Evolutionary conservation across 2,329 filamentous ascomycete species (phyloP), one percentile per base, ranked within the genome.

Genomic region (Aspergillus pseudoterreus): DNA sequence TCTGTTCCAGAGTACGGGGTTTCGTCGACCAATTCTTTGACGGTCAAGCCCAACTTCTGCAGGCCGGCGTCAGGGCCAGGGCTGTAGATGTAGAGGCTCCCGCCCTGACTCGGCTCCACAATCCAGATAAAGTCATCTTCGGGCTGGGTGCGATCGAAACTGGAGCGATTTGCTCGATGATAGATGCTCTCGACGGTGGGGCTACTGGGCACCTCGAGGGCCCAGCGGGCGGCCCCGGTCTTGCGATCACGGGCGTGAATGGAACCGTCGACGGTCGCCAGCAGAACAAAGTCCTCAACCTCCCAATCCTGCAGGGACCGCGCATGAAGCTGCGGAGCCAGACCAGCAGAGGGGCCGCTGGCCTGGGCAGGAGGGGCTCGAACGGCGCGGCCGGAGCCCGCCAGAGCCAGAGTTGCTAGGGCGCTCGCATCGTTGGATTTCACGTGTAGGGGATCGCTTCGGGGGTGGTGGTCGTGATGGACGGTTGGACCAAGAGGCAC

Each of bases 211-310:
- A 88, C 84, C 71, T 90, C 84, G 55, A 96, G 81, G 65, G 88
- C 86, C 94, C 94, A 97, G 68, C 86, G 87, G 62, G 87, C 81
- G 57, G 86, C 81, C 63, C 94, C 94, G 47, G 88, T 94, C 69
- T 86, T 88, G 65, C 94, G 84, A 77, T 96, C 90, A 72, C 85
- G 85, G 71, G 92, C 92, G 77, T 96, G 89, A 66, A 97, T 84
- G 71, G 90, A 89, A 81, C 94, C 94, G 81, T 97, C 92, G 84
- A 97, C 89, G 83, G 94, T 97, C 89, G 94, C 92, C 88, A 99
- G 81, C 80, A 99, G 90, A 78, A 97, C 89, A 83, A 96, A 95
- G 81, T 97, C 92, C 89, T 97, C 92, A 78, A 96, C 92, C 88
- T 96, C 90, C 92, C 92, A 97, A 78, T 96, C 92, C 83, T 92